These are phyloP conservation scores for Salvia sclarea DNA, from an alignment of 305 asterid species.

Conservation along the genomic window DNA sequence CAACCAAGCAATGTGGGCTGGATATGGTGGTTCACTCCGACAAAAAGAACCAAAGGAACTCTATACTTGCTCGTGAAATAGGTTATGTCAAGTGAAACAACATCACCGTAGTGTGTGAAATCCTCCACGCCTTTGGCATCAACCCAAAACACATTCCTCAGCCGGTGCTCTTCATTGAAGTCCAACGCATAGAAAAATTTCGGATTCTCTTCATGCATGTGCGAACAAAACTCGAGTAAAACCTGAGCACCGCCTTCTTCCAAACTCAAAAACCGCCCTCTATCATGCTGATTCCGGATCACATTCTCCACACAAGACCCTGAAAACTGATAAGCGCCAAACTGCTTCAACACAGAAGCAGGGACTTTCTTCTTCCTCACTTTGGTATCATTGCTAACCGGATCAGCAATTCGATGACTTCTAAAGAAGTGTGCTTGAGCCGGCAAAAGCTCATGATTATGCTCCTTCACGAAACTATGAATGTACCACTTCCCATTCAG, in stretches of 20 bases:
- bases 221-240: conserved; percentile 66
- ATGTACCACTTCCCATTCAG: conserved; percentile 73
- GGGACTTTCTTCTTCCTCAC: conserved; percentile 61
- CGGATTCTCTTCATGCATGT: conserved; percentile 82
- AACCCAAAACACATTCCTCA: conserved; percentile 93
- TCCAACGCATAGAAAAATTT: conserved; percentile 75
- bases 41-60: conserved; percentile 78
- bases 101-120: conserved; percentile 65
- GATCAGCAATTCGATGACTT: conserved; percentile 66
- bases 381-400: conserved; percentile 49
- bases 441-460: conserved; percentile 90
- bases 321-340: conserved; percentile 54
- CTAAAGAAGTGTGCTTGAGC: conserved; percentile 83
- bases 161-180: conserved; percentile 78
- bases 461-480: conserved; percentile 80
- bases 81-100: conserved; percentile 72
- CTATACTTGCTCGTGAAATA: conserved; percentile 65
- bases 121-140: conserved; percentile 87
- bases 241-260: conserved; percentile 79
- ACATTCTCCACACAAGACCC: conserved; percentile 55
- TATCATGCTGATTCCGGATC: conserved; percentile 68
- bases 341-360: conserved; percentile 46
- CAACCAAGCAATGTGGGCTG: conserved; percentile 85
- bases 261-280: conserved; percentile 75
- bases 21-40: conserved; percentile 85